A percentile compares a stretch with the other conserved stretches of the same genome.
Evolutionary conservation across 495 filamentous ascomycete genomes (phyloP).

Genomic region (Neurospora hispaniola): DNA sequence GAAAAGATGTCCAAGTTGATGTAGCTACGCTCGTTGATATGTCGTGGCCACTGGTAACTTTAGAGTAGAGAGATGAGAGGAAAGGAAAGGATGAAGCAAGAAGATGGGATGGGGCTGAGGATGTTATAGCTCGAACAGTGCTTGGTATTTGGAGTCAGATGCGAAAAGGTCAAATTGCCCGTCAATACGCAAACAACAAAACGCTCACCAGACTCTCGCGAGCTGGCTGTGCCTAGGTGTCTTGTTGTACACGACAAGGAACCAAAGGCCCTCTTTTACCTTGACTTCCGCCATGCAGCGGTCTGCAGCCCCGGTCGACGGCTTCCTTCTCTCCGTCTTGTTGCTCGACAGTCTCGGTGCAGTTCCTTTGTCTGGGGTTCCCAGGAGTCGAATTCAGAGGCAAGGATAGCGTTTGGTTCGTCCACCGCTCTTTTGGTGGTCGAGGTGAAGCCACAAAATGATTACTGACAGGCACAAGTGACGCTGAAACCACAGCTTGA

Average conservation of each 20-base stretch:
- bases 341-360: slow-evolving; percentile 31
- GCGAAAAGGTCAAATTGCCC: slow-evolving; percentile 10
- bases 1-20: slow-evolving; percentile 5
- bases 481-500: slow-evolving; percentile 3
- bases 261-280: slow-evolving; percentile 26
- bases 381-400: slow-evolving; percentile 35
- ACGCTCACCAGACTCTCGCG: slow-evolving; percentile 11
- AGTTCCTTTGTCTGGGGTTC: slow-evolving; percentile 32
- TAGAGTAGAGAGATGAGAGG: slow-evolving; percentile 13
- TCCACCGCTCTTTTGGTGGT: slow-evolving; percentile 36
- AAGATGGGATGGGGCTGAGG: slow-evolving; percentile 7
- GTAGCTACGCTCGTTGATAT: not conserved
- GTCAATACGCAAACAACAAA: slow-evolving; percentile 24
- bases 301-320: slow-evolving; percentile 25
- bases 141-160: slow-evolving; percentile 20
- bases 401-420: slow-evolving; percentile 29
- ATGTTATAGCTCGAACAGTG: slow-evolving; percentile 25
- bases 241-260: slow-evolving; percentile 23
- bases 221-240: slow-evolving; percentile 3
- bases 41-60: slow-evolving; percentile 8
- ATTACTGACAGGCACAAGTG: slow-evolving; percentile 23
- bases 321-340: slow-evolving; percentile 22
- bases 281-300: slow-evolving; percentile 28
- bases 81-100: slow-evolving; percentile 14
- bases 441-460: slow-evolving; percentile 32